These are phyloP conservation scores for Termitomyces sp. DNA, from an alignment of 1,284 basidiomycete genomes.

Conservation along the genomic window DNA sequence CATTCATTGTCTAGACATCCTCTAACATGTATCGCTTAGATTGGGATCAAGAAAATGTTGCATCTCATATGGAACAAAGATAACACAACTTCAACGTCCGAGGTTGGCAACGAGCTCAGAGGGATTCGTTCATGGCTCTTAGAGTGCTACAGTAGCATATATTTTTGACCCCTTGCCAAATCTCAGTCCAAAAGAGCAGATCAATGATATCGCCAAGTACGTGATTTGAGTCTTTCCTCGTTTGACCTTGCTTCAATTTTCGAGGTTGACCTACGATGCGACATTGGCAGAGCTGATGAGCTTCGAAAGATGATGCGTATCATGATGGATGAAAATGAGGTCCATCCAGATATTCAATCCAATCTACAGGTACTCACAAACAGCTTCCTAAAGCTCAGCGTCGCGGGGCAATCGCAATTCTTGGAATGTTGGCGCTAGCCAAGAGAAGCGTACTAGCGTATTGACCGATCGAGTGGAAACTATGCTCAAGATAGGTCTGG, in stretches of 20 bases:
- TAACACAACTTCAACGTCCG: slow-evolving; percentile 73
- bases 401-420: slow-evolving; percentile 88
- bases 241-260: slow-evolving; percentile 2
- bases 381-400: slow-evolving; percentile 79
- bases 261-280: slow-evolving; percentile 84
- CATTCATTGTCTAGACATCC: neutral
- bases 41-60: slow-evolving; percentile 91
- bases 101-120: slow-evolving; percentile 85
- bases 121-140: slow-evolving; percentile 84
- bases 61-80: slow-evolving; percentile 98
- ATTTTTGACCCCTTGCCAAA: slow-evolving; percentile 80
- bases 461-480: slow-evolving; percentile 86
- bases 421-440: slow-evolving; percentile 93
- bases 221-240: slow-evolving; percentile 55
- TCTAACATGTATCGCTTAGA: slow-evolving; percentile 34
- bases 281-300: slow-evolving; percentile 95
- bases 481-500: slow-evolving; percentile 87
- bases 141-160: slow-evolving; percentile 86
- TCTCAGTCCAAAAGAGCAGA: slow-evolving; percentile 75
- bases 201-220: slow-evolving; percentile 95
- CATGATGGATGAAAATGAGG: slow-evolving; percentile 84
- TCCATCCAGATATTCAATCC: slow-evolving; percentile 80
- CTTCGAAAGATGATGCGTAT: slow-evolving; percentile 92
- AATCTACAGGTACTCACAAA: slow-evolving; percentile 70
- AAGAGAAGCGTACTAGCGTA: slow-evolving; percentile 75